Evolutionary conservation across 352 stramenopile species (phyloP), one percentile per base, ranked within the genome.

Genomic region (Globisporangium polare): DNA sequence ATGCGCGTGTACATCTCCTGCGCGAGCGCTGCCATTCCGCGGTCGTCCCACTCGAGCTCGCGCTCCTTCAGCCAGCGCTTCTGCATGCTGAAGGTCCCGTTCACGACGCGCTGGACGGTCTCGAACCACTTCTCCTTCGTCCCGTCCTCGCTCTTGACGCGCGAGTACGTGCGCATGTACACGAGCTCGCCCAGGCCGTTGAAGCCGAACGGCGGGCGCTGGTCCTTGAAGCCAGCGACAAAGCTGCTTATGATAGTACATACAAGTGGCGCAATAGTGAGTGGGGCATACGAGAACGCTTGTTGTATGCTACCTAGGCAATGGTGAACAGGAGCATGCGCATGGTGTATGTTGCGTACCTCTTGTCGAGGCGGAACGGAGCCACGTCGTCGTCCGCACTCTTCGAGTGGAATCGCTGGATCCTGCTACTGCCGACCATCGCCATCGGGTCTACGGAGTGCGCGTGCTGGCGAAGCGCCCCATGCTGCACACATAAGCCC

Each of bases 41-140:
- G n/a, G n/a, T 88, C 75, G 66, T 97, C 72, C 89, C 92, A 98
- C 10, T 68, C 65, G 24, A 88, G 65, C 27, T 50, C 74, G 8
- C 71, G 60, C 50, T 80, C 66, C 13, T 63, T 29, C 4, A 92
- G 67, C 85, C 89, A 97, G 46, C 88, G 80, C 67, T 96, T 95
- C 65, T 98, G 91, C 88, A 98, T 96, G 53, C 70, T 89, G 73
- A 96, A 98, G 12, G 92, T 97, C 47, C 93, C 93, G 60, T 98
- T 97, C 27, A 98, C 90, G 46, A 98, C 93, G 22, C 93, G 84
- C 66, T 94, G 85, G 22, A 98, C 88, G 0, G 93, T 98, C 63
- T 98, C 86, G 57, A 78, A 89, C 92, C 93, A 98, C 15, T 76
- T 67, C 57, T 98, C 93, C 57, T 89, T 89, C 13, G 72, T 79